A percentile compares a stretch with the other conserved stretches of the same genome.
These are phyloP conservation scores for Scheffersomyces amazonensis DNA, from an alignment of 805 yeast genomes.

Conservation along the genomic window DNA sequence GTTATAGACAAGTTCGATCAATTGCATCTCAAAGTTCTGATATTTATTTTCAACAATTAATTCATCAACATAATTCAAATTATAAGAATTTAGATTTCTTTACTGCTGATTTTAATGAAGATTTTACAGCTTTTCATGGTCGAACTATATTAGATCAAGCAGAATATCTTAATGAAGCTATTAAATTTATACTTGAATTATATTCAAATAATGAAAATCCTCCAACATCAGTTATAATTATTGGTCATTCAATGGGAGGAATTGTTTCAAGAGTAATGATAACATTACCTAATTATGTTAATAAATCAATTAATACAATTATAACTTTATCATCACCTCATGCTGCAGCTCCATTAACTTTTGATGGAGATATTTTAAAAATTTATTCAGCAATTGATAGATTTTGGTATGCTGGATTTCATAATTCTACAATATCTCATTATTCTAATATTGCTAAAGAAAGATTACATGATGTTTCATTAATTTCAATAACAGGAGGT, in stretches of 20 bases:
- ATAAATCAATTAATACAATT: constrained; percentile 76
- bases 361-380: constrained; percentile 81
- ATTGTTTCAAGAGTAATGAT: constrained; percentile 85
- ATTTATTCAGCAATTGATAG: constrained; percentile 72
- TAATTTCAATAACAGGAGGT: constrained; percentile 91
- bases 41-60: constrained; percentile 39
- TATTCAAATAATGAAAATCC: constrained; percentile 44
- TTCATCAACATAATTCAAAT: constrained; percentile 20
- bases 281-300: constrained; percentile 70
- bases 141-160: constrained; percentile 92
- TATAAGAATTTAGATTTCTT: constrained; percentile 72
- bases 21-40: constrained; percentile 81
- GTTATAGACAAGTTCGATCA: constrained; percentile 84
- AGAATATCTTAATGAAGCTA: constrained; percentile 86
- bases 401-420: constrained; percentile 72
- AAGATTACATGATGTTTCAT: constrained; percentile 56
- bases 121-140: constrained; percentile 95
- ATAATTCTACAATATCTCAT: constrained; percentile 11
- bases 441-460: constrained; percentile 33
- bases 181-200: constrained; percentile 67
- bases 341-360: constrained; percentile 86
- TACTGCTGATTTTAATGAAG: constrained; percentile 92
- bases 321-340: constrained; percentile 90
- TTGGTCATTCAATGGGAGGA: constrained; percentile 98
- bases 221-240: constrained; percentile 70